Base-by-base conservation (phyloP, 2,329 filamentous ascomycete genomes). In the Blumeria graminis region DNA sequence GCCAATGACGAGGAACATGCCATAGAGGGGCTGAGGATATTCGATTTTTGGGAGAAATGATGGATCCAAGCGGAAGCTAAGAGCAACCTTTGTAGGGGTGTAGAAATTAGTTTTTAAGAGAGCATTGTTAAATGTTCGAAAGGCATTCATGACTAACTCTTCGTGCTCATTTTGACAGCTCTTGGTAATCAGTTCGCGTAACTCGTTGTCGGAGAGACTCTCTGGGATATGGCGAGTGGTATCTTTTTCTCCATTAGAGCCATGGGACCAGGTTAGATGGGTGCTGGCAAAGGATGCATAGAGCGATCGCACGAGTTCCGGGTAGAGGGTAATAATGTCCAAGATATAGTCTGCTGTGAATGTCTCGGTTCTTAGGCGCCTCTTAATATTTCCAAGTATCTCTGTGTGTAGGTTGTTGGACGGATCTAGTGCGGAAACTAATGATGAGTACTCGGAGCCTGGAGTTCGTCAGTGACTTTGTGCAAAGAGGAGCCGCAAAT, bases 311-410 rank as follows among this genome's bases (percentile, higher is more conserved):
- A 98, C 83, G 28, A 98, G 77, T 35, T 82, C 79, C 0, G 92
- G 90, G 68, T 96, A 92, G 55, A 83, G 82, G 67, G 83, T 81
- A 70, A 98, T 94, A 68, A 98, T 96, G 71, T 98, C 90, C 33
- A 90, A 80, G 63, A 98, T 96, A 72, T 98, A 98, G 66, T 95
- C 90, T 4, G 92, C 85, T 0, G 92, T 98, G 69, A 98, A 98
- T 0, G 92, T 98, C 72, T 98, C 92, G 0, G 86, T 92, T 65
- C 92, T 84, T 58, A 98, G 77, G 65, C 92, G 82, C 64, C 89
- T 88, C 80, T 98, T 98, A 65, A 98, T 79, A 73, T 93, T 96
- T 34, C 85, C 84, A 38, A 98, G 76, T 58, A 95, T 76, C 64
- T 67, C 87, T 16, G 84, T 86, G 65, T 96, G 88, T 1, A 80